These are phyloP conservation scores for Ascosphaera apis DNA, from an alignment of 2,329 filamentous ascomycete genomes.

Conservation along the genomic window DNA sequence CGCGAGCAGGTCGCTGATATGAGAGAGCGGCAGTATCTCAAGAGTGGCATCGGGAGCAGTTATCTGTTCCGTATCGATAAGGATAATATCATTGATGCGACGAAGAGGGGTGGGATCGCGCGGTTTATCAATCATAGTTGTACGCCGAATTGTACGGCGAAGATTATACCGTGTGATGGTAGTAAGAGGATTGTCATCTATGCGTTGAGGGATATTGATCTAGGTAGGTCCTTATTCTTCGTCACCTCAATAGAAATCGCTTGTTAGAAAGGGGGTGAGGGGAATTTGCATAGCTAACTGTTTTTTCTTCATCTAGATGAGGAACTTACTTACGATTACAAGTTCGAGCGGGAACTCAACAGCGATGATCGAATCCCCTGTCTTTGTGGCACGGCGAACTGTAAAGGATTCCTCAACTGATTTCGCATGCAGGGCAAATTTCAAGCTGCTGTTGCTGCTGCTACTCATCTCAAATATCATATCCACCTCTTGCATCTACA, in stretches of 20 bases:
- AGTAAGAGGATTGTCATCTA: slow-evolving; percentile 99
- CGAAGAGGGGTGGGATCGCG: slow-evolving; percentile 94
- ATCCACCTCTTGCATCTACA: too few relatives aligned
- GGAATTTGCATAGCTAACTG: too few relatives aligned
- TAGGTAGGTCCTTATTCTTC: slow-evolving; percentile 45
- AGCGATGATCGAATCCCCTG: slow-evolving; percentile 91
- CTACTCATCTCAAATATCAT: too few relatives aligned
- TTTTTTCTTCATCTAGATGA: too few relatives aligned
- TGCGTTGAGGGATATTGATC: slow-evolving; percentile 76
- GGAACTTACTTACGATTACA: slow-evolving; percentile 98
- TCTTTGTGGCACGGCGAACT: slow-evolving; percentile 83
- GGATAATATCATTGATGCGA: slow-evolving; percentile 91
- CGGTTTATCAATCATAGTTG: slow-evolving; percentile 97
- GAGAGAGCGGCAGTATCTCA: slow-evolving; percentile 73
- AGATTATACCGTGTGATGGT: slow-evolving; percentile 97
- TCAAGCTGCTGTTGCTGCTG: too few relatives aligned
- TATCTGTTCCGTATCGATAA: slow-evolving; percentile 98
- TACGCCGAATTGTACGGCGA: slow-evolving; percentile 94
- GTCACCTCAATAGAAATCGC: background rate
- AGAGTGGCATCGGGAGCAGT: slow-evolving; percentile 89
- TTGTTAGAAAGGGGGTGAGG: too few relatives aligned
- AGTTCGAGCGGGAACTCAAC: slow-evolving; percentile 93
- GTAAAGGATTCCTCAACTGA: slow-evolving; percentile 98
- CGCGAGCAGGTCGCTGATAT: slow-evolving; percentile 95
- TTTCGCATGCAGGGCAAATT: too few relatives aligned